Evolutionary conservation across 2,329 filamentous ascomycete species (phyloP).

Genomic region (Curvularia sp.): DNA sequence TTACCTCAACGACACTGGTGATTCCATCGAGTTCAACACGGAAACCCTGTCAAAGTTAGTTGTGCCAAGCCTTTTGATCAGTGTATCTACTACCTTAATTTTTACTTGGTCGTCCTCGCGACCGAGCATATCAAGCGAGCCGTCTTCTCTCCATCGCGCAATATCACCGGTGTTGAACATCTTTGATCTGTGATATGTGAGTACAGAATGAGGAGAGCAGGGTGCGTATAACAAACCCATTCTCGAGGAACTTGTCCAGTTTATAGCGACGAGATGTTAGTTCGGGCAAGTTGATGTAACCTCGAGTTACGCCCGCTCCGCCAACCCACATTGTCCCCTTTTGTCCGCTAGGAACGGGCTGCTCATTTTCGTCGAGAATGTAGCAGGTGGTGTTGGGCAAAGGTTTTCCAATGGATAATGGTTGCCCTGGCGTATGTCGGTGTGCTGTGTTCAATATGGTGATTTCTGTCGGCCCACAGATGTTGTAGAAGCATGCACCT

Average conservation of each 20-base stretch:
- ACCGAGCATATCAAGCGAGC: constrained; percentile 62
- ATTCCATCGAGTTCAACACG: constrained; percentile 67
- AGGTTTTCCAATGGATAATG: constrained; percentile 62
- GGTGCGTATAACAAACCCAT: constrained; percentile 54
- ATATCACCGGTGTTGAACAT: constrained; percentile 70
- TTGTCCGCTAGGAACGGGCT: constrained; percentile 56
- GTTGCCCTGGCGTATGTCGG: constrained; percentile 55
- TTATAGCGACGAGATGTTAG: constrained; percentile 60
- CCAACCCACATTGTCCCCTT: constrained; percentile 65
- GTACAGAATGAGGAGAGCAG: neutral
- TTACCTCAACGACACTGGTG: constrained; percentile 44
- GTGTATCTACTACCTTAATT: constrained; percentile 54
- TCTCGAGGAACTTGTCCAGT: constrained; percentile 58
- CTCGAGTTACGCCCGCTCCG: constrained; percentile 61
- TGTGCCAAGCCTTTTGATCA: neutral
- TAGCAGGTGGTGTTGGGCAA: constrained; percentile 65
- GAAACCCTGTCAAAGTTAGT: constrained; percentile 55
- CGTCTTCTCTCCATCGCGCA: constrained; percentile 61
- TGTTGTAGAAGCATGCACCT: constrained; percentile 55
- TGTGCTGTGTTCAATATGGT: constrained; percentile 67
- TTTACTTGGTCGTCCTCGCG: constrained; percentile 68
- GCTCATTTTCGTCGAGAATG: constrained; percentile 58
- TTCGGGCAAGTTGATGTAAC: constrained; percentile 62
- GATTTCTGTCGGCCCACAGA: constrained; percentile 66
- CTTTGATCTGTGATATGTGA: constrained; percentile 35